Evolutionary conservation across 2,329 filamentous ascomycete species (phyloP).

Genomic region (Fusarium sp.): DNA sequence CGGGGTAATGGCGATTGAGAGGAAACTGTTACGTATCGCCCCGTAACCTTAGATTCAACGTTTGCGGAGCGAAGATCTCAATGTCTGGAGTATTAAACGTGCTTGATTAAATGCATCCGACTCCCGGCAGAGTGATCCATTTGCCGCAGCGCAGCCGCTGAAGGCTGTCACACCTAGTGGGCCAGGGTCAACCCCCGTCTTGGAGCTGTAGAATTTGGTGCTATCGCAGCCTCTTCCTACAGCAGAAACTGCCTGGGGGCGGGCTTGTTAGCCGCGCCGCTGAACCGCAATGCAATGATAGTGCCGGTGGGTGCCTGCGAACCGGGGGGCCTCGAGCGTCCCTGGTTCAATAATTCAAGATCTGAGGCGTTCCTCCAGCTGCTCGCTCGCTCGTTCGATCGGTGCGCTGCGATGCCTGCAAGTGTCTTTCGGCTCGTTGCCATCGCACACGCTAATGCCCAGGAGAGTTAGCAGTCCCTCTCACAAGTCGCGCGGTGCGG

Average conservation of each 20-base stretch:
- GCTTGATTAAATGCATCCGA: constrained; percentile 10
- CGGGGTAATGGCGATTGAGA: constrained; percentile 38
- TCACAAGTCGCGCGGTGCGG: constrained; percentile 14
- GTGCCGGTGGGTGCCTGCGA: constrained; percentile 12
- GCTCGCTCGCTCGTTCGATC: constrained; percentile 32
- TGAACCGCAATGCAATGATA: constrained; percentile 17
- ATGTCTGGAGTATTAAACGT: constrained; percentile 21
- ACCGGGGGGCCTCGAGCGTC: constrained; percentile 15
- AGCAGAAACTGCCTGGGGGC: constrained; percentile 6
- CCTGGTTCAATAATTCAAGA: constrained; percentile 17
- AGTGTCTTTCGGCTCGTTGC: constrained; percentile 17
- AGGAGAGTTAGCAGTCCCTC: constrained; percentile 7
- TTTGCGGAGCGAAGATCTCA: constrained; percentile 34
- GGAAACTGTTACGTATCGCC: constrained; percentile 45
- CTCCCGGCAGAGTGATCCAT: constrained; percentile 22
- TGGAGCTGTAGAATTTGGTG: constrained; percentile 6
- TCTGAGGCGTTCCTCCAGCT: constrained; percentile 20
- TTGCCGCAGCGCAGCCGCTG: constrained; percentile 32
- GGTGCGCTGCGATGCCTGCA: constrained; percentile 18
- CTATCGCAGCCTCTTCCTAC: constrained; percentile 19
- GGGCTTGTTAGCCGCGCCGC: constrained; percentile 6
- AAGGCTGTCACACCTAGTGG: constrained; percentile 28
- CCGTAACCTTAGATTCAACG: constrained; percentile 34
- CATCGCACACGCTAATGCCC: constrained; percentile 8
- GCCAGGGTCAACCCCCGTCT: constrained; percentile 19